Evolutionary conservation across 129 eudicot species (phyloP).

Genomic region (Sambucus nigra): DNA sequence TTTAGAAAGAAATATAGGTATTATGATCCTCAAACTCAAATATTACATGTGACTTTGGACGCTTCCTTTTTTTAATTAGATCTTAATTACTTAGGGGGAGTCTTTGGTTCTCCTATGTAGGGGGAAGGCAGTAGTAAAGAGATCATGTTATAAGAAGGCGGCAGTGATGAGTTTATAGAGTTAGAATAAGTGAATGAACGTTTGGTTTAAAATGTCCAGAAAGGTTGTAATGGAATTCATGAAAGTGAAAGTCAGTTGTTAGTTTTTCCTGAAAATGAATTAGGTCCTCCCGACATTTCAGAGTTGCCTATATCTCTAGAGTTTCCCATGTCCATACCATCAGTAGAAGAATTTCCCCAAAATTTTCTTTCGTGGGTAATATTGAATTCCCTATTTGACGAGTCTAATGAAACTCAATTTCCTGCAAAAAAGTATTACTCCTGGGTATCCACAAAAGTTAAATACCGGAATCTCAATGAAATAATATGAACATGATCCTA

Average conservation of each 20-base stretch:
- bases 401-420: not conserved
- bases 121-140: not conserved
- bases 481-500: too few species aligned
- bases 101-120: not conserved
- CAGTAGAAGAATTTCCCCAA: slow-evolving; percentile 3
- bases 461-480: slow-evolving; percentile 4
- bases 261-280: not conserved
- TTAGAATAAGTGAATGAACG: not conserved
- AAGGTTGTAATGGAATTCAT: not conserved
- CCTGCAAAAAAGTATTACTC: not conserved
- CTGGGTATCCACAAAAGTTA: not conserved
- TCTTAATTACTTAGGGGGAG: slow-evolving; percentile 17
- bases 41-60: slow-evolving; percentile 10
- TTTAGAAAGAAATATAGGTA: slow-evolving; percentile 3
- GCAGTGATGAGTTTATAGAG: not conserved
- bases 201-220: too few species aligned
- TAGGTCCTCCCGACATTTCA: not conserved
- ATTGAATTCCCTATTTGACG: not conserved
- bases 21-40: slow-evolving; percentile 9
- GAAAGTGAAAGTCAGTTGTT: not conserved
- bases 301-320: too few species aligned
- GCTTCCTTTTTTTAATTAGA: slow-evolving; percentile 5
- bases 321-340: slow-evolving; percentile 1
- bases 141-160: not conserved
- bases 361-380: not conserved